Evolutionary conservation across 1,284 basidiomycete genomes (phyloP).

Genomic region (Sanghuangporus baumii): DNA sequence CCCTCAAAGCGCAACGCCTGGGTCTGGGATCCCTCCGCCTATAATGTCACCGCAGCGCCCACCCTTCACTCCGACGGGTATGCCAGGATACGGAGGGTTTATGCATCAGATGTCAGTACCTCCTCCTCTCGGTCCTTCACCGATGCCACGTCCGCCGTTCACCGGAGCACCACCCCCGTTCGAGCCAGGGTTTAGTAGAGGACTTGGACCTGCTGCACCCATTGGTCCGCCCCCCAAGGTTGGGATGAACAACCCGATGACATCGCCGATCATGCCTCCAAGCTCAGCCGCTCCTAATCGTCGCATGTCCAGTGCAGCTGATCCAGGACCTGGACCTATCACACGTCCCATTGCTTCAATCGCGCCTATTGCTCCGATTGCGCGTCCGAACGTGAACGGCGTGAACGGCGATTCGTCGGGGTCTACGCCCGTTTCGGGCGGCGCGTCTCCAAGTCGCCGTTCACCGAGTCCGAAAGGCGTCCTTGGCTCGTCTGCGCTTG

Average conservation of each 20-base stretch:
- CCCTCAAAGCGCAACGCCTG: slow-evolving; percentile 2
- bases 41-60: slow-evolving; percentile 15
- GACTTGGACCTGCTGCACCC: slow-evolving; percentile 39
- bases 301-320: slow-evolving; percentile 29
- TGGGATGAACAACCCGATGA: slow-evolving; percentile 28
- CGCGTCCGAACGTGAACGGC: slow-evolving; percentile 41
- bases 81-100: slow-evolving; percentile 38
- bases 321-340: slow-evolving; percentile 47
- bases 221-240: slow-evolving; percentile 43
- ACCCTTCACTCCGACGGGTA: slow-evolving; percentile 1
- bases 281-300: slow-evolving; percentile 24
- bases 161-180: slow-evolving; percentile 40
- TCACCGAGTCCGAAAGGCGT: slow-evolving; percentile 69
- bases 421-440: slow-evolving; percentile 45
- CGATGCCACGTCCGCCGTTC: slow-evolving; percentile 43
- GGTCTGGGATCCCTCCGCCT: background rate
- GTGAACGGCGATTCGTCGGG: slow-evolving; percentile 31
- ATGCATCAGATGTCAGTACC: slow-evolving; percentile 35
- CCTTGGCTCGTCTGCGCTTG: slow-evolving; percentile 71
- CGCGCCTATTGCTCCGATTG: slow-evolving; percentile 50
- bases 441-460: slow-evolving; percentile 55
- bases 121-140: slow-evolving; percentile 44
- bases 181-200: slow-evolving; percentile 41
- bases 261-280: slow-evolving; percentile 28
- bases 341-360: slow-evolving; percentile 46